Base-by-base conservation (phyloP, 192 early-diverging fungal species). In the Coemansia sp. region DNA sequence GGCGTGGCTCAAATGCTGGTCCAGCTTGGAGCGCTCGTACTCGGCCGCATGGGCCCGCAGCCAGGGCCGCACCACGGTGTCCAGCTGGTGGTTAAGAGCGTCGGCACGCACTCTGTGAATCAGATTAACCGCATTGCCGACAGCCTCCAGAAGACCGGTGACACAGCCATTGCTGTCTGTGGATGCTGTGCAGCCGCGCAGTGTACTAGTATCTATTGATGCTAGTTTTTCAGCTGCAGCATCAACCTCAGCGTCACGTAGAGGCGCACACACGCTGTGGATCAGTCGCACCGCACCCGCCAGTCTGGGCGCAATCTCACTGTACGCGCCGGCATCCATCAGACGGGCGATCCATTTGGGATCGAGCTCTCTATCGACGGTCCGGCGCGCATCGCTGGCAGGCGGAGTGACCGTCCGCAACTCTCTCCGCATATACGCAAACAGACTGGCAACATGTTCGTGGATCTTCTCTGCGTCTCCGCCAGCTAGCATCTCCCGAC, bases 21-120 rank as follows among this genome's bases (percentile, higher is more conserved):
- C 26, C 40, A 71, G 62, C 56, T 74, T 74, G 18, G 65, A 62
- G 2, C 65, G 61, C 68, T 81, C 79, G 44, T 81, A 81, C 39
- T 76, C 70, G 2, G 72, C 68, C 1, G 70, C 74, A 21, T 81
- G 79, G 15, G 52, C 26, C 16, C 63, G 67, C 47, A 81, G 67
- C 73, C 74, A 81, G 13, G 79, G 79, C 10, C 79, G 74, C 15
- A 81, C 74, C 6, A 72, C 57, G 1, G 70, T 69, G 10, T 75
- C 65, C 18, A 81, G 61, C 47, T 75, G 74, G 47, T 76, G 65
- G 62, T 81, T 81, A 32, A 81, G 74, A 43, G 67, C 69, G 40
- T 81, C 79, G 16, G 69, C 37, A 1, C 68, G 70, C 9, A 76
- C 50, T 23, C 64, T 62, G 60, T 64, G 79, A 26, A 81, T 67